Base-by-base conservation (phyloP, 345 rosid species). In the Angophora floribunda region DNA sequence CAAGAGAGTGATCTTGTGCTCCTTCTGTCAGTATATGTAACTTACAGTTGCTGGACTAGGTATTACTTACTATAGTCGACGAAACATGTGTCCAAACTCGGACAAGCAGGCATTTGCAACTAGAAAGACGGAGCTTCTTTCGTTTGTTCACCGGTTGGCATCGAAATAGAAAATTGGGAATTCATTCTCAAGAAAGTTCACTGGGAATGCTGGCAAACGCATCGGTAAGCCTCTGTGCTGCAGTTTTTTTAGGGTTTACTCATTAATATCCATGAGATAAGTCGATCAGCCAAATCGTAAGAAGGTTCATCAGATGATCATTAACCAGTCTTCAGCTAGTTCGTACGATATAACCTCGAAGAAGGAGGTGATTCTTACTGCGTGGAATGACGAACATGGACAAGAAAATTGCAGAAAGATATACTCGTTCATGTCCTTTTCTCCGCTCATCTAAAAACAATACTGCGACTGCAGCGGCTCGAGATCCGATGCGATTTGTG, bases 401-500 rank as follows among this genome's bases (percentile, higher is more conserved):
- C 84, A 75, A 75, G 49, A 41, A 41, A 44, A 75, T 75, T 75
- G 84, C 84, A 19, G 84, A 75, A 41, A 75, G 84, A 75, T 36
- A 36, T 75, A 41, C 13, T 75, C 41, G 82, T 9, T 75, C 49
- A 19, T 41, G 49, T 75, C 49, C 84, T 10, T 75, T 75, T 75
- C 84, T 36, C 41, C 10, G 49, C 84, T 75, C 84, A 44, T 75
- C 84, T 75, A 41, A 21, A 44, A 41, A 41, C 49, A 11, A 21
- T 21, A 26, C 84, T 21, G 84, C 84, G 10, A 45, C 49, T 21
- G 82, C 47, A 88, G 85, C n/a, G 89, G 87, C 88, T 86, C 86
- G 70, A 75, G 90, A 88, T 88, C 90, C 90, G 75, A 88, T 59
- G 84, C 13, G 50, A 88, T 86, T 45, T 41, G 28, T 67, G 24